Conservation (phyloP, 495 filamentous ascomycete species). For the Sordaria brevicollis region DNA sequence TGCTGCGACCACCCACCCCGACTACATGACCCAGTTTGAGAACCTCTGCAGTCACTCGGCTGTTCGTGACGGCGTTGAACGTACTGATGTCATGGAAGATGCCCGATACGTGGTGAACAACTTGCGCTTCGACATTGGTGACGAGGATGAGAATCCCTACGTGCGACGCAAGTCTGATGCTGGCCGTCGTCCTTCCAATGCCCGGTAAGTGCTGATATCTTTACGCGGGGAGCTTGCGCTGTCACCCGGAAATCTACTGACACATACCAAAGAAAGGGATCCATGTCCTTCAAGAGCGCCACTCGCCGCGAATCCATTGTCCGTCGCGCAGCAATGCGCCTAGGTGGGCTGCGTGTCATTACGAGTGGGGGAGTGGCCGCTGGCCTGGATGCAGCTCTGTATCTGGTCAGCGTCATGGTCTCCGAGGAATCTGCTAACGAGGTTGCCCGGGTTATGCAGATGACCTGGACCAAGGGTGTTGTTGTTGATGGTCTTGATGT, state of each 20-base stretch:
- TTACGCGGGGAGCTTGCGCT: too few relatives aligned
- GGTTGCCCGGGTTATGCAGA: slow-evolving; percentile 57
- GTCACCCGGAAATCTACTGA: neutral
- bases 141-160: slow-evolving; percentile 66
- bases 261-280: slow-evolving; percentile 44
- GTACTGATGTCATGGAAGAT: slow-evolving; percentile 61
- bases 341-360: slow-evolving; percentile 63
- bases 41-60: slow-evolving; percentile 57
- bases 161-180: slow-evolving; percentile 56
- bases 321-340: slow-evolving; percentile 51
- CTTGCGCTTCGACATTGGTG: slow-evolving; percentile 62
- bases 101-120: slow-evolving; percentile 76
- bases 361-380: slow-evolving; percentile 66
- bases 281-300: slow-evolving; percentile 56
- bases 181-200: slow-evolving; percentile 48
- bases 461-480: slow-evolving; percentile 60
- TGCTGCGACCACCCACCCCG: slow-evolving; percentile 60
- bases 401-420: slow-evolving; percentile 66
- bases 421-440: slow-evolving; percentile 56
- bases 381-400: slow-evolving; percentile 68
- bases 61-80: slow-evolving; percentile 43
- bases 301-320: slow-evolving; percentile 58
- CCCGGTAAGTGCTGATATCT: slow-evolving; percentile 33
- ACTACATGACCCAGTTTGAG: slow-evolving; percentile 53
- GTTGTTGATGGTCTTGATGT: slow-evolving; percentile 66